phyloP scores from a whole-genome alignment of 495 filamentous ascomycete species.

The Apiosordaria backusii region DNA sequence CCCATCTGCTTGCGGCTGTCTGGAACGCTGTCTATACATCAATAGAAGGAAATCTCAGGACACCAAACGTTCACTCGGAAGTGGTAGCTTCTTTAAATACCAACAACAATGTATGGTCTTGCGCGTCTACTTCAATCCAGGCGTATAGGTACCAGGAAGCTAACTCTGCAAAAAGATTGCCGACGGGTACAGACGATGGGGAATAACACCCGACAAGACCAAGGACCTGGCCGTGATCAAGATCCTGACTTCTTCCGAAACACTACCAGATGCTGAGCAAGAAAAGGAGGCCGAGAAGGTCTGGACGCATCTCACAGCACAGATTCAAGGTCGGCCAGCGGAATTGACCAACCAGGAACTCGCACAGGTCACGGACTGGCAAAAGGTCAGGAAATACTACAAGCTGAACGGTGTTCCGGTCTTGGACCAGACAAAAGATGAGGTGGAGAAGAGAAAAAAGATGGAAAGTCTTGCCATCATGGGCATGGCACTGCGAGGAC shows the following conservation, averaged over 20 bases:
- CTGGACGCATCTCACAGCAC: conserved; percentile 55
- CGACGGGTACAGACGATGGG: conserved; percentile 84
- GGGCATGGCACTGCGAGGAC: conserved; percentile 68
- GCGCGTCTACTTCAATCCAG: conserved; percentile 18
- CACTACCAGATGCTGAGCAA: conserved; percentile 7
- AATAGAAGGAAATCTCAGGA: conserved; percentile 57
- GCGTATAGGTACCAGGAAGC: conserved; percentile 3
- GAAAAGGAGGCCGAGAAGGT: conserved; percentile 48
- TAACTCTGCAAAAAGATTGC: conserved; percentile 62
- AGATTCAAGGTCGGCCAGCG: conserved; percentile 60
- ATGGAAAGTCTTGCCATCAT: conserved; percentile 63
- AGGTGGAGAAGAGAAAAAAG: conserved; percentile 41
- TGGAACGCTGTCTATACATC: conserved; percentile 73
- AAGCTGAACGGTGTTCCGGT: conserved; percentile 60
- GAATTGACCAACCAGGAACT: conserved; percentile 63
- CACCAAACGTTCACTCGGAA: conserved; percentile 89
- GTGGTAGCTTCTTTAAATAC: conserved; percentile 78
- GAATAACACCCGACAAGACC: conserved; percentile 63
- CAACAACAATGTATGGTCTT: conserved; percentile 70
- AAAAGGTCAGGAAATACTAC: conserved; percentile 76
- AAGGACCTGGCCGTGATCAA: conserved; percentile 73
- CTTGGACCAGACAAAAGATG: conserved; percentile 34
- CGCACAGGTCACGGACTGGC: conserved; percentile 56
- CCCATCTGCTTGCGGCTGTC: conserved; percentile 70
- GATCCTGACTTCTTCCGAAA: conserved; percentile 37